phyloP scores from a whole-genome alignment of 176 grass and related monocot genomes.

The Carex pumila region DNA sequence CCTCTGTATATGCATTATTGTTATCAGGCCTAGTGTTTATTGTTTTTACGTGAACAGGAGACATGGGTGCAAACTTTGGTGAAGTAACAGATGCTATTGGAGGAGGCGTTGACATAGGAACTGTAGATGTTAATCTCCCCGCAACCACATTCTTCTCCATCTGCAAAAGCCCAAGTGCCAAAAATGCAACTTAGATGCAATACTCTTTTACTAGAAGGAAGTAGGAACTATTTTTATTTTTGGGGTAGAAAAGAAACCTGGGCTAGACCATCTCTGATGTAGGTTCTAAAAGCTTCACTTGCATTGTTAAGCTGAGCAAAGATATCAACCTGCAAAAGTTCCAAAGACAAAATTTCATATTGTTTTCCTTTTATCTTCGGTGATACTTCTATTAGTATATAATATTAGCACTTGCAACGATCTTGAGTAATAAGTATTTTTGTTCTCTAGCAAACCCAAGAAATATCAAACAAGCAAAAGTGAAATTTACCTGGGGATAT shows the following conservation, averaged over 20 bases:
- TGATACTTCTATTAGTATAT: neutral
- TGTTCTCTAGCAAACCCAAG: neutral
- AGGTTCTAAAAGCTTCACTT: constrained; percentile 98
- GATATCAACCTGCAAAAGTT: constrained; percentile 76
- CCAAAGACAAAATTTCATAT: neutral
- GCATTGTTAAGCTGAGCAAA: constrained; percentile 99
- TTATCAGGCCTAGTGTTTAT: constrained; percentile 36
- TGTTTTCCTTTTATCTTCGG: neutral
- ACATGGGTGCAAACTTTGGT: constrained; percentile 79
- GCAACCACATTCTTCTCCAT: constrained; percentile 92
- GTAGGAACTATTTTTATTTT: neutral
- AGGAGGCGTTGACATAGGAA: constrained; percentile 87
- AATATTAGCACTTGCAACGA: neutral
- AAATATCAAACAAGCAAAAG: neutral
- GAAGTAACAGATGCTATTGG: constrained; percentile 81
- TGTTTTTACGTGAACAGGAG: constrained; percentile 81
- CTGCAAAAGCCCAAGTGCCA: constrained; percentile 33
- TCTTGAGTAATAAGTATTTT: neutral
- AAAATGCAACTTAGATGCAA: neutral
- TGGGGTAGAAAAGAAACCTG: constrained; percentile 43
- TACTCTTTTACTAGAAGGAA: neutral
- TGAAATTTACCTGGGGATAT: constrained; percentile 71
- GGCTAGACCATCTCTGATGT: constrained; percentile 90
- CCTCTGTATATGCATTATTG: constrained; percentile 23
- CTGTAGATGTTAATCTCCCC: constrained; percentile 73